Conservation (phyloP, 139 green algal genomes). For the Picochlorum sp. region DNA sequence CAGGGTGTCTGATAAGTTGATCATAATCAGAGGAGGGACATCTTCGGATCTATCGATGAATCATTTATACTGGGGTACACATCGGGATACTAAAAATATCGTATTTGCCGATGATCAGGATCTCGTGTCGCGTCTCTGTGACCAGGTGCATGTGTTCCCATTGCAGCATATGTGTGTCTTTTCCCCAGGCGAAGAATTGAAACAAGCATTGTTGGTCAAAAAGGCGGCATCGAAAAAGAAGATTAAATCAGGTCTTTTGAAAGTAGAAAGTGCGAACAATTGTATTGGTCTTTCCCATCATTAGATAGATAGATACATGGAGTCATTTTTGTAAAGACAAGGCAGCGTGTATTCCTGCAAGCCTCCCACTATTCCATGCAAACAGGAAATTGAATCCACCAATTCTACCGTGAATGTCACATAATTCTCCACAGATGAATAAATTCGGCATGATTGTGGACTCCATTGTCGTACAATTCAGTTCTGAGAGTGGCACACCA, state of each 20-base stretch:
- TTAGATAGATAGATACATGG: neutral
- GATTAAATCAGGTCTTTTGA: neutral
- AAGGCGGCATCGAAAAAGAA: too few species aligned
- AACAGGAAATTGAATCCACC: constrained; percentile 94
- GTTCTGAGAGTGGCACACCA: constrained; percentile 63
- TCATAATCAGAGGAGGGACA: neutral
- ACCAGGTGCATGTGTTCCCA: too few species aligned
- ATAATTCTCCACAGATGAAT: constrained; percentile 76
- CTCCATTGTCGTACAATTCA: constrained; percentile 65
- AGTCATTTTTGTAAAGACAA: neutral
- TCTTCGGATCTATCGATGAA: neutral
- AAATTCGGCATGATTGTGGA: constrained; percentile 45
- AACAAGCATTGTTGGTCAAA: too few species aligned
- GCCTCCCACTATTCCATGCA: constrained; percentile 69
- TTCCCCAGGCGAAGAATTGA: too few species aligned
- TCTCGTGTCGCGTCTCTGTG: neutral
- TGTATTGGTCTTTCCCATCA: neutral
- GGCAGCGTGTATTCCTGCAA: constrained; percentile 55
- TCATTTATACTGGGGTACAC: constrained; percentile 6
- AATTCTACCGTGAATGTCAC: constrained; percentile 81
- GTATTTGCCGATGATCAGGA: constrained; percentile 10
- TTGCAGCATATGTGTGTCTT: too few species aligned
- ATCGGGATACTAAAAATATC: neutral
- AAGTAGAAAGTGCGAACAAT: constrained; percentile 12
- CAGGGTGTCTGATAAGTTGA: neutral